Evolutionary conservation across 2,329 filamentous ascomycete species (phyloP).

Genomic region (Tolypocladium cylindrosporum): DNA sequence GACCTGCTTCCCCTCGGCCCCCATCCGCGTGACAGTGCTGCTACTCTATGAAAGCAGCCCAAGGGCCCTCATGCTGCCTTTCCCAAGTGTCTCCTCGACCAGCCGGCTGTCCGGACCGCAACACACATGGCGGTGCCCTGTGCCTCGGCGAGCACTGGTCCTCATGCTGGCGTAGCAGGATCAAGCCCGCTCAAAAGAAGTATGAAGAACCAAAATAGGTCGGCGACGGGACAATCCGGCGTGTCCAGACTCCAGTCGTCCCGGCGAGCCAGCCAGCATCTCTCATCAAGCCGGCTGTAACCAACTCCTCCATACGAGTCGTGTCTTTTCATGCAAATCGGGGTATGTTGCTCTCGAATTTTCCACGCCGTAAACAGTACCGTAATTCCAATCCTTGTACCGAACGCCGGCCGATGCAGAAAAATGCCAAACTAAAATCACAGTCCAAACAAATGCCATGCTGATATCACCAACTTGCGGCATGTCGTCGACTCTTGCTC

Average conservation of each 20-base stretch:
- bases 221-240: background rate
- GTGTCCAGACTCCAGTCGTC: background rate
- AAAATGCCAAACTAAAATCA: constrained; percentile 10
- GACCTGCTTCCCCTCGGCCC: background rate
- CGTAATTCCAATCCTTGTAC: constrained; percentile 10
- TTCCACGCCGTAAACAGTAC: constrained; percentile 10
- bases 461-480: constrained; percentile 1
- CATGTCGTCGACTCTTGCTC: background rate
- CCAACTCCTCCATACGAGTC: constrained; percentile 8
- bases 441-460: constrained; percentile 3
- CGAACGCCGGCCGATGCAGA: constrained; percentile 16
- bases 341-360: constrained; percentile 15
- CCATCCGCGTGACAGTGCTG: background rate
- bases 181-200: background rate
- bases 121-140: background rate
- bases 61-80: background rate
- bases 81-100: background rate
- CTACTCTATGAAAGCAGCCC: background rate
- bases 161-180: background rate
- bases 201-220: background rate
- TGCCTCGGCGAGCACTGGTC: background rate
- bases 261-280: background rate
- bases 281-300: constrained; percentile 6
- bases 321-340: constrained; percentile 13
- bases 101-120: background rate